Evolutionary conservation across 768 basidiomycete species (phyloP), one percentile per base, ranked within the genome.

Genomic region (Mycena leptocephala): DNA sequence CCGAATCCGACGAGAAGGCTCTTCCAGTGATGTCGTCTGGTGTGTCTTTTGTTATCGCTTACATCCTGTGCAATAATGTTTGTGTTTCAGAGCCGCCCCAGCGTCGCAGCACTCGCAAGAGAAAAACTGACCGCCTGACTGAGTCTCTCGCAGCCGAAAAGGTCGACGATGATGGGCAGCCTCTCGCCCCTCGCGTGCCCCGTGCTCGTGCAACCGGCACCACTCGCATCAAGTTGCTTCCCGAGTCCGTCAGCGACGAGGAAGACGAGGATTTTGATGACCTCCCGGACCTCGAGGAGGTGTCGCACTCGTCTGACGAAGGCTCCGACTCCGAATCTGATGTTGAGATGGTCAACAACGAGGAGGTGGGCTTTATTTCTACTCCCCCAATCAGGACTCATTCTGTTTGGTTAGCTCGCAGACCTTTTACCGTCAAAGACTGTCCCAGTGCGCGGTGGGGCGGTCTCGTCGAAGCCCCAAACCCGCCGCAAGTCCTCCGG

Each of bases 401-500:
- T 51, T 28, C 37, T 30, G 11, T 30, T 33, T 20, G 20, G 41
- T 30, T 51, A 66, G 64, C 46, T 66, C 22, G 64, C 64, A 8
- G 64, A 66, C 24, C 64, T 66, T 48, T 39, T 66, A 28, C 35
- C 64, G 13, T 48, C 64, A 13, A 66, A 66, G 64, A 66, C 64
- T 28, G 32, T 66, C 6, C 64, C 64, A 28, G 46, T 30, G 26
- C 64, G 32, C 11, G 64, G 43, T 28, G 46, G 43, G 11, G 39
- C 39, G 11, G 30, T 13, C 24, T 41, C 64, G 30, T 48, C 46
- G 3, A 66, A 51, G 32, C 64, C 48, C 24, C 64, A 66, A 35
- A 63, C 61, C n/a, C 61, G 61, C 61, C 37, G 61, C 11, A 63
- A 63, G 39, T 26, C 37, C 24, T 63, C 61, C 22, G 39, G 37